These are phyloP conservation scores for Candida sanyaensis DNA, from an alignment of 1,139 yeast species.

Conservation along the genomic window DNA sequence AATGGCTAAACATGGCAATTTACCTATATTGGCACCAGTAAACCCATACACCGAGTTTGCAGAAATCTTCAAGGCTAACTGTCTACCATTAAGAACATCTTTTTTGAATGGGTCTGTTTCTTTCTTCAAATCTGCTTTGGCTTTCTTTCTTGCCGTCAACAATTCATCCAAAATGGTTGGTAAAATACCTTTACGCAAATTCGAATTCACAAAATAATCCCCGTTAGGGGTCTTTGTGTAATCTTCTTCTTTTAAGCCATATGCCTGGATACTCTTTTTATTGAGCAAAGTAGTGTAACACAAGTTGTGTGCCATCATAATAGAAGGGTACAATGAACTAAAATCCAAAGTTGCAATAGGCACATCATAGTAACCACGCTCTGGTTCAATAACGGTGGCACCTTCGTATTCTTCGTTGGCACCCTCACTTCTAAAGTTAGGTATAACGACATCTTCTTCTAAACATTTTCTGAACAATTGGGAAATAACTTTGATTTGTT, in stretches of 20 bases:
- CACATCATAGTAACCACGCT: constrained; percentile 91
- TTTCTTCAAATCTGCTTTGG: constrained; percentile 84
- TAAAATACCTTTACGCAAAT: constrained; percentile 75
- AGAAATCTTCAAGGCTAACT: constrained; percentile 90
- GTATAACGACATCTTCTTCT: constrained; percentile 82
- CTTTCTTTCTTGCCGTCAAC: constrained; percentile 88
- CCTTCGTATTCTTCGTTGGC: constrained; percentile 94
- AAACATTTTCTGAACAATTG: constrained; percentile 92
- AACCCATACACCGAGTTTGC: constrained; percentile 99
- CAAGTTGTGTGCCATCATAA: constrained; percentile 99
- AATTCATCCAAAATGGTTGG: constrained; percentile 92
- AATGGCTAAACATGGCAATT: constrained; percentile 92
- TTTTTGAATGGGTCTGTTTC: constrained; percentile 94
- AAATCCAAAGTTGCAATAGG: constrained; percentile 98
- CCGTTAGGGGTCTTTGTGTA: constrained; percentile 91
- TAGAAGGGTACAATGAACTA: constrained; percentile 95
- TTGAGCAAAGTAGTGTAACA: constrained; percentile 90
- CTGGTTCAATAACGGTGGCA: constrained; percentile 98
- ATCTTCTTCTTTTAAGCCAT: constrained; percentile 68
- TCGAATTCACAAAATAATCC: constrained; percentile 80
- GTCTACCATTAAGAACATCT: constrained; percentile 96
- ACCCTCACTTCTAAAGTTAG: constrained; percentile 85
- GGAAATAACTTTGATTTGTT: constrained; percentile 95
- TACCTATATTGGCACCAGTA: constrained; percentile 98
- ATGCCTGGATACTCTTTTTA: constrained; percentile 65